These are phyloP conservation scores for Flaveria linearis DNA, from an alignment of 129 eudicot species.

Conservation along the genomic window DNA sequence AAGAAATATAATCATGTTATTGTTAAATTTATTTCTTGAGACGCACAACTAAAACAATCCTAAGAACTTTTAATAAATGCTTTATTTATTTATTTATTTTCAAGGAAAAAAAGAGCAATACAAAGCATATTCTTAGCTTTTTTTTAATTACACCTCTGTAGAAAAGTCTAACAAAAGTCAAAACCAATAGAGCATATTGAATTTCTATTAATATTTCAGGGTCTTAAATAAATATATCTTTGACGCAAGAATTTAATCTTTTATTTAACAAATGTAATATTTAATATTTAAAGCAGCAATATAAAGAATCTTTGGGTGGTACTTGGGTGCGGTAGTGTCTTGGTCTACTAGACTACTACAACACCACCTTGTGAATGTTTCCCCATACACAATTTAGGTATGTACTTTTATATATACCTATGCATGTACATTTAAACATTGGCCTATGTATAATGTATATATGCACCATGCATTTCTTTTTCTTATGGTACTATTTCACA, in stretches of 20 bases:
- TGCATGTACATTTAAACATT: slow-evolving; percentile 16
- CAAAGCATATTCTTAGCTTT: too few species aligned
- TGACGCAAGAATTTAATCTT: too few species aligned
- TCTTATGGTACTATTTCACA: not conserved
- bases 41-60: not conserved
- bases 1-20: not conserved
- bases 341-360: not conserved
- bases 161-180: not conserved
- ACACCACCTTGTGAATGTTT: slow-evolving; percentile 21
- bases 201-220: not conserved
- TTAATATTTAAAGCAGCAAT: not conserved
- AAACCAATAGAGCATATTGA: not conserved
- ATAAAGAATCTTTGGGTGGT: slow-evolving; percentile 13
- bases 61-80: not conserved
- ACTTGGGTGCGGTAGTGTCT: not conserved
- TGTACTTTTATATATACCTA: slow-evolving; percentile 11
- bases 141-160: not conserved
- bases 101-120: not conserved
- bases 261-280: too few species aligned
- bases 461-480: slow-evolving; percentile 16
- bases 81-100: not conserved
- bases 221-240: not conserved
- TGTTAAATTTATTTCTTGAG: not conserved
- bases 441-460: slow-evolving; percentile 9
- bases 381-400: slow-evolving; percentile 11